A percentile compares a stretch with the other conserved stretches of the same genome.
Conservation (phyloP, 768 basidiomycete species). For the Mycena rosella region DNA sequence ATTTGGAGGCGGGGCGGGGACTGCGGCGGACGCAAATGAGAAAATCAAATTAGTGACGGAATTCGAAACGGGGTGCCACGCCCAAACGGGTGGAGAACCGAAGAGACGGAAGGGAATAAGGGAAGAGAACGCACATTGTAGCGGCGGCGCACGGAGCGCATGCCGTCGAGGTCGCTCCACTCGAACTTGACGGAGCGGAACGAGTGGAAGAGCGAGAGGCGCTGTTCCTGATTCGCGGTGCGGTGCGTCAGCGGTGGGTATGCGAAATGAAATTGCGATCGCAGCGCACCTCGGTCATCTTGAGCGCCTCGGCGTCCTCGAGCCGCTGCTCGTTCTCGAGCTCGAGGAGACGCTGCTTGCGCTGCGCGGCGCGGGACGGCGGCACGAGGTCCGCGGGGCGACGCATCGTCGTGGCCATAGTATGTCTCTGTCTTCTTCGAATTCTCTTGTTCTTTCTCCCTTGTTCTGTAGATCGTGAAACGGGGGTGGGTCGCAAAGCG, state of each 20-base stretch:
- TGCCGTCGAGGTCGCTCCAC: conserved; percentile 72
- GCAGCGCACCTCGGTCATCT: conserved; percentile 65
- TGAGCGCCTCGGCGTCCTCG: conserved; percentile 69
- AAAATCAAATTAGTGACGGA: no score
- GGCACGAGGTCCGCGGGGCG: conserved; percentile 36
- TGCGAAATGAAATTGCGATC: conserved; percentile 12
- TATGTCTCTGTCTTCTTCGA: not conserved
- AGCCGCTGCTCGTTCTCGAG: conserved; percentile 65
- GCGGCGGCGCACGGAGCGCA: conserved; percentile 48
- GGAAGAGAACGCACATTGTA: conserved; percentile 31
- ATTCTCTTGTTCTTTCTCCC: not conserved
- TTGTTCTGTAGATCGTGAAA: not conserved
- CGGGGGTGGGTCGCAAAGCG: not conserved
- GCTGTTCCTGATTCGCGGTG: no score
- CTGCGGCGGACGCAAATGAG: no score
- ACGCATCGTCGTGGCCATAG: conserved; percentile 33
- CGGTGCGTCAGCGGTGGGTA: no score
- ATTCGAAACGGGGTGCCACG: no score
- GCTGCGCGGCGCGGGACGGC: conserved; percentile 56
- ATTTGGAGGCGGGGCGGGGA: no score
- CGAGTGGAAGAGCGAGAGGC: conserved; percentile 52
- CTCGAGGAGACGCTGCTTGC: conserved; percentile 60
- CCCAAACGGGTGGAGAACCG: no score
- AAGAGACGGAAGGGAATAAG: not conserved
- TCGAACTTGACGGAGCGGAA: conserved; percentile 71